These are phyloP conservation scores for Chondrus crispus DNA, from an alignment of 23 red algal species.

Conservation along the genomic window DNA sequence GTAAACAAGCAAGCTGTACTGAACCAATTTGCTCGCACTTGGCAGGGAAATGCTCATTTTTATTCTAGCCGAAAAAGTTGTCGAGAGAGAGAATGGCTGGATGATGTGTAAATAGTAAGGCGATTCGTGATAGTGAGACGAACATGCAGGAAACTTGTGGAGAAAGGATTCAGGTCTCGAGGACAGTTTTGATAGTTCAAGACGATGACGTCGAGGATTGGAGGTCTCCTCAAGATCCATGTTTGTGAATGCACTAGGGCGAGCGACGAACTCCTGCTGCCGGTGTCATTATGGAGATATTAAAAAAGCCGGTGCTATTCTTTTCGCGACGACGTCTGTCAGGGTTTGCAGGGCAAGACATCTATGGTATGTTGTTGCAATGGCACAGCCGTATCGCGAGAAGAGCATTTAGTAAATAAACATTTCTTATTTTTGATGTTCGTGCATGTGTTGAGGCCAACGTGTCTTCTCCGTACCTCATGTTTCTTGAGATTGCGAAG, in stretches of 20 bases:
- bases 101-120: too few species aligned
- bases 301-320: neutral
- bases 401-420: neutral
- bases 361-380: neutral
- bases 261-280: neutral
- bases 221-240: neutral
- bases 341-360: slow-evolving; percentile 15
- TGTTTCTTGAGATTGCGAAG: slow-evolving; percentile 42
- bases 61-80: too few species aligned
- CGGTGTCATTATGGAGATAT: neutral
- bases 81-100: too few species aligned
- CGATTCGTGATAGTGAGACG: too few species aligned
- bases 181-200: neutral
- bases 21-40: too few species aligned
- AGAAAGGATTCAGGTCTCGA: neutral
- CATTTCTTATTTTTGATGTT: neutral
- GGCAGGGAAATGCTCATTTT: too few species aligned
- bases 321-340: neutral
- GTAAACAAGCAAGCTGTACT: neutral
- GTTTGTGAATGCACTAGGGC: neutral
- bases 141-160: too few species aligned
- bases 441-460: neutral
- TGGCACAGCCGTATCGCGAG: neutral
- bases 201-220: neutral
- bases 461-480: neutral